These are phyloP conservation scores for Phyllostachys edulis DNA, from an alignment of 176 grass and related monocot genomes.

Conservation along the genomic window DNA sequence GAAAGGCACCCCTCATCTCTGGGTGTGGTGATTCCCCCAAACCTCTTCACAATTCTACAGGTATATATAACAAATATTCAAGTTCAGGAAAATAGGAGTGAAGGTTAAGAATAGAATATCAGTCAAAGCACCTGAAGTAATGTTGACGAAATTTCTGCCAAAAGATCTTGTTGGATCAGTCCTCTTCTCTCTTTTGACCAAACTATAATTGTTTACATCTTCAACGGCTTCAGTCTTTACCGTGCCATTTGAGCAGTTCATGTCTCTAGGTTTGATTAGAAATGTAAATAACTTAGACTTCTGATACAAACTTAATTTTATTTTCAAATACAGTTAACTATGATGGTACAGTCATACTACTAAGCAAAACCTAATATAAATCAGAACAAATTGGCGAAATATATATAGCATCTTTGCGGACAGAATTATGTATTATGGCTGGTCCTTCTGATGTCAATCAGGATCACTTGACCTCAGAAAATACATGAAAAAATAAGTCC, in stretches of 20 bases:
- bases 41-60: no score
- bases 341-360: neutral
- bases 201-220: neutral
- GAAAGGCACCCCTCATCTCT: no score
- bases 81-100: neutral
- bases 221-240: neutral
- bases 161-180: conserved; percentile 24
- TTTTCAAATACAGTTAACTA: neutral
- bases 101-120: conserved; percentile 18
- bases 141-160: conserved; percentile 23
- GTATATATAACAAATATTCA: neutral
- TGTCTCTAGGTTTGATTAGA: conserved; percentile 24
- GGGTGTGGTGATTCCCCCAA: no score
- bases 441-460: neutral
- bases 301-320: neutral
- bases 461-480: neutral
- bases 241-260: conserved; percentile 12
- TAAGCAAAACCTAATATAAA: neutral
- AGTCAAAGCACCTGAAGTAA: conserved; percentile 40
- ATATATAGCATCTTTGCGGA: neutral
- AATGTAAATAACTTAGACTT: neutral
- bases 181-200: conserved; percentile 23
- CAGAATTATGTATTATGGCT: no score
- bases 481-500: neutral
- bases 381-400: neutral